These are phyloP conservation scores for Punica granatum DNA, from an alignment of 345 rosid genomes.

Conservation along the genomic window DNA sequence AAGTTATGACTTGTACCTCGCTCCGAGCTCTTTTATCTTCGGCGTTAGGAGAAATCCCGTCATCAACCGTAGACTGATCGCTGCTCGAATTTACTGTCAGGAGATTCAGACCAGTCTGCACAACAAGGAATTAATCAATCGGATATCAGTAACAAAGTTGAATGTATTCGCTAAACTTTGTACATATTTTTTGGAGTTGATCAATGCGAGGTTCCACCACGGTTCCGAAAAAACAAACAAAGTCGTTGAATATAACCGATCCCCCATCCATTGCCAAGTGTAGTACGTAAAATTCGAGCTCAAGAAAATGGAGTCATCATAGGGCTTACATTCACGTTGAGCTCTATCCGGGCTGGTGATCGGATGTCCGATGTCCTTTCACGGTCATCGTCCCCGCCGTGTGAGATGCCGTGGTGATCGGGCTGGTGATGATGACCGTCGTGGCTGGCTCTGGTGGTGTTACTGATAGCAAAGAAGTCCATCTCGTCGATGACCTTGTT, in stretches of 20 bases:
- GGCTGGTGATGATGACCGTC: conserved; percentile 3
- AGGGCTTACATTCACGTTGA: conserved; percentile 38
- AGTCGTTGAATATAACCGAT: too few species aligned
- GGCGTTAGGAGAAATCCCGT: conserved; percentile 39
- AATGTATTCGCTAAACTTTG: too few species aligned
- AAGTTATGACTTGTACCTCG: conserved; percentile 33
- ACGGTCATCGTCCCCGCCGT: not conserved
- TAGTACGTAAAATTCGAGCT: not conserved
- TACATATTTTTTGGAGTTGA: too few species aligned
- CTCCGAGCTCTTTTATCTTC: conserved; percentile 41
- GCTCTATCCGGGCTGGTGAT: conserved; percentile 16
- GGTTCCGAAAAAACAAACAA: too few species aligned
- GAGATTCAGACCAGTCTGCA: conserved; percentile 61
- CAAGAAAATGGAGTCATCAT: too few species aligned
- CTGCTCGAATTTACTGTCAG: conserved; percentile 48
- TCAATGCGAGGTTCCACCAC: too few species aligned
- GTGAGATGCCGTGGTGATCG: too few species aligned
- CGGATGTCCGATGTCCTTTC: conserved; percentile 5
- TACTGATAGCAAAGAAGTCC: conserved; percentile 45
- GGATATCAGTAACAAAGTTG: not conserved
- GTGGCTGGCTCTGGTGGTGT: not conserved
- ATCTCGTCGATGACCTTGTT: conserved; percentile 33
- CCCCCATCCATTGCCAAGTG: too few species aligned
- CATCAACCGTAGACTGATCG: conserved; percentile 58
- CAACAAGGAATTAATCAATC: not conserved